Evolutionary conservation across 1,284 basidiomycete species (phyloP).

Genomic region (Farysia itapuensis): DNA sequence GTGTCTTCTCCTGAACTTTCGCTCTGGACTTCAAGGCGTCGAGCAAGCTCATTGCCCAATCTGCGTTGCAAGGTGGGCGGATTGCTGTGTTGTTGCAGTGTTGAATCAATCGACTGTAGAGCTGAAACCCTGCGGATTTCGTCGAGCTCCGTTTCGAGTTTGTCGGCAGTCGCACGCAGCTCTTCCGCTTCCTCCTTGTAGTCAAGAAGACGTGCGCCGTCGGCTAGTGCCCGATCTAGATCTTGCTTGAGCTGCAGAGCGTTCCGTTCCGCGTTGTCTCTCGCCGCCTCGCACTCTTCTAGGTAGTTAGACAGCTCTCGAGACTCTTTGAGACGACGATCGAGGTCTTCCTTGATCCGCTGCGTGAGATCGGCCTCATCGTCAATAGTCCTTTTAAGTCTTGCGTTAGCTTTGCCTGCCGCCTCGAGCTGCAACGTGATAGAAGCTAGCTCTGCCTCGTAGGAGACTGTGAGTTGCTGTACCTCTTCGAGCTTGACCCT

Average conservation of each 20-base stretch:
- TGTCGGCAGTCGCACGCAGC: conserved; percentile 18
- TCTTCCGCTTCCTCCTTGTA: conserved; percentile 26
- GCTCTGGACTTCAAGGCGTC: conserved; percentile 16
- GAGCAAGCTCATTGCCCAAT: conserved; percentile 32
- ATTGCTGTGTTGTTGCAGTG: conserved; percentile 5
- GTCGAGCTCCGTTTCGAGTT: conserved; percentile 33
- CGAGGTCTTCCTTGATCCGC: conserved; percentile 22
- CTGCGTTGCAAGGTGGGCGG: conserved; percentile 14
- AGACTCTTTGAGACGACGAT: conserved; percentile 15
- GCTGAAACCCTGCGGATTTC: conserved; percentile 25
- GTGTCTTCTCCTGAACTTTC: conserved; percentile 30
- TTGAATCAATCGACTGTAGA: conserved; percentile 54
- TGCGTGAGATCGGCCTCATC: conserved; percentile 21
- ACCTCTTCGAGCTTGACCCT: conserved; percentile 21
- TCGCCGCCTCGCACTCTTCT: conserved; percentile 23
- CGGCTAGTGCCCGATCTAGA: conserved; percentile 15
- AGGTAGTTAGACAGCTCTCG: conserved; percentile 30
- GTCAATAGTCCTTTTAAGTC: conserved; percentile 26
- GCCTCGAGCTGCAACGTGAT: conserved; percentile 24
- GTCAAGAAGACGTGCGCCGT: conserved; percentile 12
- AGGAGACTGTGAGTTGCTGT: conserved; percentile 25
- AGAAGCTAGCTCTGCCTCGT: conserved; percentile 18
- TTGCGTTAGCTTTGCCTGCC: conserved; percentile 17
- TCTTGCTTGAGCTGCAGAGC: conserved; percentile 10
- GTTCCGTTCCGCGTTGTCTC: conserved; percentile 9